phyloP scores from a whole-genome alignment of 192 early-diverging fungal species.

The Linnemannia hyalina region DNA sequence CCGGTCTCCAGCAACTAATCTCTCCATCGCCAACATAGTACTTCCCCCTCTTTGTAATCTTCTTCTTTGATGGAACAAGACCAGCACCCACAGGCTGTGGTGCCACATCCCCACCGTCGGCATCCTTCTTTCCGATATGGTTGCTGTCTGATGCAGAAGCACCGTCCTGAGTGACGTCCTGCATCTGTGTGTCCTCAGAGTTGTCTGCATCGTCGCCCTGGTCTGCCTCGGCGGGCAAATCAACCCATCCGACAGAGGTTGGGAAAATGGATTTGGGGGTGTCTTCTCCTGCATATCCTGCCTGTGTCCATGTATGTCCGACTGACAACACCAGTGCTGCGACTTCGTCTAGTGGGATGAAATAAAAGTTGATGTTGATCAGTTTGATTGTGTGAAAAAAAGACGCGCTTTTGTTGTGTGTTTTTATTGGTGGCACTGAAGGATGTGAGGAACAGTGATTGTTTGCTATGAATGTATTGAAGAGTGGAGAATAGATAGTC shows the following conservation, averaged over 20 bases:
- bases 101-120: conserved; percentile 59
- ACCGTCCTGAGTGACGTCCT: conserved; percentile 45
- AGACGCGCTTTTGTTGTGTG: background rate
- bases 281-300: conserved; percentile 98
- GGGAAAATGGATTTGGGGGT: conserved; percentile 90
- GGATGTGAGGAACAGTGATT: background rate
- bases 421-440: background rate
- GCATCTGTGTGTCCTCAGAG: conserved; percentile 53
- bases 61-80: conserved; percentile 46
- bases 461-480: background rate
- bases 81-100: conserved; percentile 20
- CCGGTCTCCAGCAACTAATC: conserved; percentile 75
- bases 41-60: conserved; percentile 48
- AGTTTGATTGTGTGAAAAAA: background rate
- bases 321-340: conserved; percentile 94
- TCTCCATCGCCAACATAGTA: conserved; percentile 82
- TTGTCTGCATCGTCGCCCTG: conserved; percentile 54
- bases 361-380: background rate
- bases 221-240: conserved; percentile 47
- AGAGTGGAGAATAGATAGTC: background rate
- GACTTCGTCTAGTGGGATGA: conserved; percentile 82
- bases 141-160: conserved; percentile 22
- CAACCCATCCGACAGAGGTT: conserved; percentile 79
- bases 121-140: conserved; percentile 45
- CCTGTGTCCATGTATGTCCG: conserved; percentile 88